Evolutionary conservation across 768 basidiomycete genomes (phyloP).

Genomic region (Scleroderma citrinum): DNA sequence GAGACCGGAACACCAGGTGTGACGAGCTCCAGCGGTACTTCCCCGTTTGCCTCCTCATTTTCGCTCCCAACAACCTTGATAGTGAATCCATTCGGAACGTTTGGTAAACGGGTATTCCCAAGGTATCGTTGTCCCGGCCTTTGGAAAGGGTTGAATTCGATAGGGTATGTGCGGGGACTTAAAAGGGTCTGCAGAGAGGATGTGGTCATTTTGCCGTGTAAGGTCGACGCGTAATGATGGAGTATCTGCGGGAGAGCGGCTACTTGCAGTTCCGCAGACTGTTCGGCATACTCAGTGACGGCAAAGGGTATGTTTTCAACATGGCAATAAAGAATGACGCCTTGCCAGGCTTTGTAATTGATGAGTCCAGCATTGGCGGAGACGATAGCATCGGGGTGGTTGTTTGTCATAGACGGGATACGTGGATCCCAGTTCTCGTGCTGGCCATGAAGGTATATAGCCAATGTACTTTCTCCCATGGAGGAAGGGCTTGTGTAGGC

Average conservation of each 20-base stretch:
- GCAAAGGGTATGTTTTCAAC: constrained; percentile 27
- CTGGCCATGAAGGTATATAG: constrained; percentile 31
- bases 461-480: constrained; percentile 34
- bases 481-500: constrained; percentile 32
- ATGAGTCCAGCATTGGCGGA: constrained; percentile 36
- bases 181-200: constrained; percentile 18
- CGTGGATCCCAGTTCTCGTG: constrained; percentile 23
- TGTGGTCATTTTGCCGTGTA: constrained; percentile 19
- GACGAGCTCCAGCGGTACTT: not conserved
- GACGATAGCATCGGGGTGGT: constrained; percentile 37
- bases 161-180: constrained; percentile 22
- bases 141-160: constrained; percentile 30
- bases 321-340: constrained; percentile 28
- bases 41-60: not conserved
- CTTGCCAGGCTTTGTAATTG: constrained; percentile 32
- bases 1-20: not conserved
- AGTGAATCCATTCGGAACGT: constrained; percentile 27
- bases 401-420: constrained; percentile 11
- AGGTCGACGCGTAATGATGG: constrained; percentile 17
- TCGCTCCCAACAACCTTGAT: constrained; percentile 22
- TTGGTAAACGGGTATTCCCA: constrained; percentile 22
- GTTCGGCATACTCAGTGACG: constrained; percentile 33
- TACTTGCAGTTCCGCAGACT: constrained; percentile 28
- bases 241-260: constrained; percentile 27
- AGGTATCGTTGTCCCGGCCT: constrained; percentile 27